Percentiles rank a stretch among this genome's conserved stretches.
These are phyloP conservation scores for Cubamyces lactineus DNA, from an alignment of 768 basidiomycete genomes.

Conservation along the genomic window DNA sequence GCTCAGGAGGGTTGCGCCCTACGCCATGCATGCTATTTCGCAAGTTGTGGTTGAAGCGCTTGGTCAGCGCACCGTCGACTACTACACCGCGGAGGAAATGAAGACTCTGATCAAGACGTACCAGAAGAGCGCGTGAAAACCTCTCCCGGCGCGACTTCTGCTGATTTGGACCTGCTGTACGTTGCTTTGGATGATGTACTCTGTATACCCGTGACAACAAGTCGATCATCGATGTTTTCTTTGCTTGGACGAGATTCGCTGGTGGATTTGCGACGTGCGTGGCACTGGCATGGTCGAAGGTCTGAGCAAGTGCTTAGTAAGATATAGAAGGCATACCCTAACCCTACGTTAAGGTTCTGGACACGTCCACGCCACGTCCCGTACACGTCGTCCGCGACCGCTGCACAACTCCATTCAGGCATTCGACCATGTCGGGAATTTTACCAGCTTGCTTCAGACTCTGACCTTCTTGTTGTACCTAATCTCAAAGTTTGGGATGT, in stretches of 20 bases:
- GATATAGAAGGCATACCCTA: not conserved
- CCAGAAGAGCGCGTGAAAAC: constrained; percentile 6
- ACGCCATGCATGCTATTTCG: constrained; percentile 26
- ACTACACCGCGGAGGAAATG: constrained; percentile 18
- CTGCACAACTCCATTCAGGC: not conserved
- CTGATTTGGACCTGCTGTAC: not conserved
- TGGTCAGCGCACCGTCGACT: constrained; percentile 18
- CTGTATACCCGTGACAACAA: not conserved
- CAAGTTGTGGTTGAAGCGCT: constrained; percentile 10
- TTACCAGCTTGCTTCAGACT: not conserved
- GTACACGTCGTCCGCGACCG: not conserved
- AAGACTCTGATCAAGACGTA: not conserved
- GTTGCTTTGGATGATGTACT: not conserved
- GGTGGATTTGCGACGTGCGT: no score
- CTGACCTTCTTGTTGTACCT: not conserved
- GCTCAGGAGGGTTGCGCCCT: constrained; percentile 24
- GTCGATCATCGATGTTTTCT: no score
- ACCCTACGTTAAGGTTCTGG: constrained; percentile 2
- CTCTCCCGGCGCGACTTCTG: not conserved
- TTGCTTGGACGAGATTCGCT: not conserved
- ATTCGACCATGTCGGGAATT: not conserved
- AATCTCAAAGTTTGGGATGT: not conserved
- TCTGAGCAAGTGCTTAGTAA: not conserved
- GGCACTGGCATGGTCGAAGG: no score
- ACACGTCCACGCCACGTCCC: constrained; percentile 18